Evolutionary conservation across 2,329 filamentous ascomycete genomes (phyloP).

Genomic region (Trichoderma guizhouense): DNA sequence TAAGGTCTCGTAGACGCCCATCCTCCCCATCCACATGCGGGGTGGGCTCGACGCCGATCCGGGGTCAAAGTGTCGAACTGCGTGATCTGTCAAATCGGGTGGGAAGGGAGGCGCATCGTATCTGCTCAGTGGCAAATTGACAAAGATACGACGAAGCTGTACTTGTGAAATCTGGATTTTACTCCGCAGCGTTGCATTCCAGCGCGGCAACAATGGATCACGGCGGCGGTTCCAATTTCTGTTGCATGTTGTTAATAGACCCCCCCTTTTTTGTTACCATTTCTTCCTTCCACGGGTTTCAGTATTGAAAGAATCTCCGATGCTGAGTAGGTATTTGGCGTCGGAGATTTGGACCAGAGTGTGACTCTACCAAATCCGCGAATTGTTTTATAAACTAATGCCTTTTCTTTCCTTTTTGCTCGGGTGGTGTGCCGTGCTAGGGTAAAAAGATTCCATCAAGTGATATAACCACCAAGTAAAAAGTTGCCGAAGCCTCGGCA

Average conservation of each 20-base stretch:
- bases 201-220: background rate
- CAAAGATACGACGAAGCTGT: background rate
- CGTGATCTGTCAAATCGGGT: conserved; percentile 5
- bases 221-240: background rate
- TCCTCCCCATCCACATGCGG: background rate
- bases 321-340: background rate
- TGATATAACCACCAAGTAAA: background rate
- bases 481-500: background rate
- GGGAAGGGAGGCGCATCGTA: background rate
- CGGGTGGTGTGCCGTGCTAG: background rate
- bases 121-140: background rate
- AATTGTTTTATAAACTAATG: background rate
- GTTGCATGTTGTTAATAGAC: background rate
- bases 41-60: conserved; percentile 7
- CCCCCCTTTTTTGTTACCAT: background rate
- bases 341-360: background rate
- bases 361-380: background rate
- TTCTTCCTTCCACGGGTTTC: background rate
- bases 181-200: background rate
- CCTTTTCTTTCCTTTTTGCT: background rate
- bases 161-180: background rate
- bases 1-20: background rate
- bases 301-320: background rate
- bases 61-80: background rate
- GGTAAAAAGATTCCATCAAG: background rate